A percentile compares a stretch with the other conserved stretches of the same genome.
Evolutionary conservation across 1,284 basidiomycete genomes (phyloP).

Genomic region (Leccinum ponderosum): DNA sequence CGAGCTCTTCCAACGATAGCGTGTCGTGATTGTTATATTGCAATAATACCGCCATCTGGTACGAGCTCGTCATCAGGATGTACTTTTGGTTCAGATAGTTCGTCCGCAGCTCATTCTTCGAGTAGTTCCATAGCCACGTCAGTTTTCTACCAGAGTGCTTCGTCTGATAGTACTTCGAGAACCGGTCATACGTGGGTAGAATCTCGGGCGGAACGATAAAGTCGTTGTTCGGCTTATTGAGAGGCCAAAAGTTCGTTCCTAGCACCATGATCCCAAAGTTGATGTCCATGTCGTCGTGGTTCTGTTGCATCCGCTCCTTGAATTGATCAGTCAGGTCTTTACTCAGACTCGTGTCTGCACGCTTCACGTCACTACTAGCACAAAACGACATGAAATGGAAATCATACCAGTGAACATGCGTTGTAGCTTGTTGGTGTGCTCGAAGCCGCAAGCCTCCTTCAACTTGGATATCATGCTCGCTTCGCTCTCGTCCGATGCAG

Average conservation of each 20-base stretch:
- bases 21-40: slow-evolving; percentile 95
- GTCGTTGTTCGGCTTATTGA: slow-evolving; percentile 81
- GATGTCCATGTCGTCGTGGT: slow-evolving; percentile 82
- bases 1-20: slow-evolving; percentile 79
- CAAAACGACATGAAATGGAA: neutral
- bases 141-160: slow-evolving; percentile 95
- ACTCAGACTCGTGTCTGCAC: slow-evolving; percentile 88
- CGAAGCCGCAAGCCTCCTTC: slow-evolving; percentile 98
- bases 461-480: slow-evolving; percentile 98
- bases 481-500: slow-evolving; percentile 96
- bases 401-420: slow-evolving; percentile 93
- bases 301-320: slow-evolving; percentile 91
- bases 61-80: slow-evolving; percentile 93
- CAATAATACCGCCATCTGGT: slow-evolving; percentile 92
- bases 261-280: slow-evolving; percentile 94
- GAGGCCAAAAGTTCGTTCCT: slow-evolving; percentile 96
- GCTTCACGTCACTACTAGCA: slow-evolving; percentile 6
- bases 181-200: slow-evolving; percentile 85
- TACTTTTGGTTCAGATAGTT: slow-evolving; percentile 95
- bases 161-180: slow-evolving; percentile 91
- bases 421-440: slow-evolving; percentile 97
- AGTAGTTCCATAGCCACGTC: slow-evolving; percentile 98
- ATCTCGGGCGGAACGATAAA: slow-evolving; percentile 92
- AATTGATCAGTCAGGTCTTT: slow-evolving; percentile 97
- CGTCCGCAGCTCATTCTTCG: slow-evolving; percentile 93